Percentiles rank a stretch among this genome's conserved stretches.
Evolutionary conservation across 306 rosid genomes (phyloP).

Genomic region (Trifolium fragiferum): DNA sequence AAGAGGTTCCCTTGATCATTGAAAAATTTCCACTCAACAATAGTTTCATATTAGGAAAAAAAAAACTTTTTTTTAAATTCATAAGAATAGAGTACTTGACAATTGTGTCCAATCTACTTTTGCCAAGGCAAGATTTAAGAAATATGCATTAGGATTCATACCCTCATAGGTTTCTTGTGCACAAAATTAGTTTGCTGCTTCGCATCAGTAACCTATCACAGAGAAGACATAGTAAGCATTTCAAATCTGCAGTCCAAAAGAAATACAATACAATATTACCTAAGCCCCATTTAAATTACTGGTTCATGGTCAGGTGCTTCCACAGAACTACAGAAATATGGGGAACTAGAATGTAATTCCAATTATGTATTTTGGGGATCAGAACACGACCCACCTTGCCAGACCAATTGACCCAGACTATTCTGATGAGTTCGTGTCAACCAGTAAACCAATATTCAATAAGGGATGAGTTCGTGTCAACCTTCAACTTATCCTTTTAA

Average conservation of each 20-base stretch:
- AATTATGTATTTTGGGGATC: not conserved
- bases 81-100: slow-evolving; percentile 10
- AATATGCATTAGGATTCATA: slow-evolving; percentile 40
- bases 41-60: not conserved
- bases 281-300: slow-evolving; percentile 12
- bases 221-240: slow-evolving; percentile 42
- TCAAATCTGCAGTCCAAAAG: slow-evolving; percentile 4
- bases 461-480: not conserved
- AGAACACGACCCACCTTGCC: not conserved
- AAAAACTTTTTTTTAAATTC: slow-evolving; percentile 13
- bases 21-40: slow-evolving; percentile 12
- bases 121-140: slow-evolving; percentile 33
- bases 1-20: slow-evolving; percentile 9
- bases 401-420: not conserved
- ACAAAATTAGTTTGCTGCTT: slow-evolving; percentile 66
- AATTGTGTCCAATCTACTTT: slow-evolving; percentile 26
- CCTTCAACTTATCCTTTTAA: slow-evolving; percentile 1
- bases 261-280: slow-evolving; percentile 26
- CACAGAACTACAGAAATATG: not conserved
- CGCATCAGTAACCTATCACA: slow-evolving; percentile 64
- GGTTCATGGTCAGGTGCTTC: slow-evolving; percentile 22
- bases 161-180: slow-evolving; percentile 83
- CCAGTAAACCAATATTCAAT: not conserved
- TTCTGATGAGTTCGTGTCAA: not conserved
- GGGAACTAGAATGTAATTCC: slow-evolving; percentile 31